Conservation (phyloP, 2,329 filamentous ascomycete genomes). For the Sphaerulina musiva region DNA sequence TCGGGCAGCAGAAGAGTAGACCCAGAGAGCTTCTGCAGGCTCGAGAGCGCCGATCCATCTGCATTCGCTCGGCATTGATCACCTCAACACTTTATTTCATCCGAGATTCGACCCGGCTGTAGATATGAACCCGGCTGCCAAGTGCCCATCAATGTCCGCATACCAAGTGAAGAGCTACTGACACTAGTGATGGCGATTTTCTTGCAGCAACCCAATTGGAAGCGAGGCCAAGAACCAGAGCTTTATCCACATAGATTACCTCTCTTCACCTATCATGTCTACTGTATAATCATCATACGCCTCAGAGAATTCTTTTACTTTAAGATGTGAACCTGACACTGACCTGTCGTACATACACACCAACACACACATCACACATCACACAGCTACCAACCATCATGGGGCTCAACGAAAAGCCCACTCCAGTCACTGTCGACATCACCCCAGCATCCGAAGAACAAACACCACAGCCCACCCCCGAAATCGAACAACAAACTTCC, state of each 20-base stretch:
- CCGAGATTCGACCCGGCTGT: neutral
- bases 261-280: neutral
- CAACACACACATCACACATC: neutral
- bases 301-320: neutral
- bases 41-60: neutral
- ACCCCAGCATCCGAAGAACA: constrained; percentile 1
- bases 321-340: neutral
- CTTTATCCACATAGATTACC: constrained; percentile 1
- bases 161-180: constrained; percentile 5
- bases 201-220: neutral
- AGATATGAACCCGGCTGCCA: constrained; percentile 1
- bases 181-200: neutral
- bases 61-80: neutral
- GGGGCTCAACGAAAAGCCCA: constrained; percentile 1
- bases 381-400: neutral
- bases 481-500: neutral
- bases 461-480: neutral
- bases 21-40: neutral
- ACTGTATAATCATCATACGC: neutral
- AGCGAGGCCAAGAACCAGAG: constrained; percentile 5
- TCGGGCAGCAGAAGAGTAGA: neutral
- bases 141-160: constrained; percentile 4
- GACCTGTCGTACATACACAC: constrained; percentile 6
- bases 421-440: constrained; percentile 1
- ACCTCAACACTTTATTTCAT: neutral